These are phyloP conservation scores for Oropetium thomaeum DNA, from an alignment of 176 grass and related monocot genomes.

Conservation along the genomic window DNA sequence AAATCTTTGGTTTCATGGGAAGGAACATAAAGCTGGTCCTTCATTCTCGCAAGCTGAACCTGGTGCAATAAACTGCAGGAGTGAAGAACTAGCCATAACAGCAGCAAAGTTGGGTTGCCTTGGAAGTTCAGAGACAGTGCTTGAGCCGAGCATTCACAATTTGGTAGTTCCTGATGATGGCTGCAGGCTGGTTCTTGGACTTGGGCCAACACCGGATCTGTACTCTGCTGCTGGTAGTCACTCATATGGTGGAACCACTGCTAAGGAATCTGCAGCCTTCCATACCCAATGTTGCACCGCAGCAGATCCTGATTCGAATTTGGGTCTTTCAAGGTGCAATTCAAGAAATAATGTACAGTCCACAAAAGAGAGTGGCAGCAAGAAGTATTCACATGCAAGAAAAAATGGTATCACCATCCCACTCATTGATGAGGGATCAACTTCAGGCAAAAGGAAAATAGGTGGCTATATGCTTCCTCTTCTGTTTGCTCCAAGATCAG, in stretches of 20 bases:
- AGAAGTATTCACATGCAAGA: constrained; percentile 26
- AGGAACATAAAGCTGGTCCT: constrained; percentile 25
- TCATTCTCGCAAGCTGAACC: constrained; percentile 42
- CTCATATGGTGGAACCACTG: constrained; percentile 25
- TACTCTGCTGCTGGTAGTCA: constrained; percentile 46
- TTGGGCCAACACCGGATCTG: constrained; percentile 70
- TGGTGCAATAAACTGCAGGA: constrained; percentile 37
- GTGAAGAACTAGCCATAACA: constrained; percentile 36
- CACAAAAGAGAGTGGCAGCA: background rate
- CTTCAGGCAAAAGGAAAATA: constrained; percentile 79
- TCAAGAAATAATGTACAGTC: constrained; percentile 36
- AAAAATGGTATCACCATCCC: constrained; percentile 46
- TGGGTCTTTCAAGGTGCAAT: constrained; percentile 49
- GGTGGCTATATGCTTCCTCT: constrained; percentile 65
- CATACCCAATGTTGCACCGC: constrained; percentile 37
- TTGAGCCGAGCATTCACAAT: constrained; percentile 31
- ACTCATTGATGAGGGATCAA: constrained; percentile 73
- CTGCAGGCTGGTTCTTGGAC: constrained; percentile 76
- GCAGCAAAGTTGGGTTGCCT: constrained; percentile 38
- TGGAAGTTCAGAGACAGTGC: constrained; percentile 26
- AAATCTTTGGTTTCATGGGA: constrained; percentile 50
- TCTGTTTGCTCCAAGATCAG: constrained; percentile 66
- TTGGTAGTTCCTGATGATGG: constrained; percentile 57
- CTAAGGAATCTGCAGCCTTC: constrained; percentile 44
- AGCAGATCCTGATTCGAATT: constrained; percentile 46